phyloP scores from a whole-genome alignment of 1,139 yeast species.

The Yamadazyma mexicana region DNA sequence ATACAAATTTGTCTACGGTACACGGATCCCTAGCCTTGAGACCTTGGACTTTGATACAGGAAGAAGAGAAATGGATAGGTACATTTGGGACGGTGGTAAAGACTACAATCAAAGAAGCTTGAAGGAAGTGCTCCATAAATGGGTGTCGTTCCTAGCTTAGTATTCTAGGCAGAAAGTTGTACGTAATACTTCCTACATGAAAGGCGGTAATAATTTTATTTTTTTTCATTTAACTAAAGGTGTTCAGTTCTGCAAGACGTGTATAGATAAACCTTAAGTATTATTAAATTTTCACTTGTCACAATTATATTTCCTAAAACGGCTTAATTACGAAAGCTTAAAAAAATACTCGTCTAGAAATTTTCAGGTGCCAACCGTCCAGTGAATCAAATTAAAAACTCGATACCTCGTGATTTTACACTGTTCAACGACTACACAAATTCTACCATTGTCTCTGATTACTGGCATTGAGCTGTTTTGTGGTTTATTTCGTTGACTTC shows the following conservation, averaged over 20 bases:
- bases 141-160: slow-evolving; percentile 38
- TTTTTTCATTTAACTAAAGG: neutral
- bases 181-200: too few species aligned
- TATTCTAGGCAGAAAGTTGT: too few species aligned
- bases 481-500: too few species aligned
- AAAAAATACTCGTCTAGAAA: slow-evolving; percentile 1
- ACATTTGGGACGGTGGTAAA: slow-evolving; percentile 67
- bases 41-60: slow-evolving; percentile 78
- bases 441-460: too few species aligned
- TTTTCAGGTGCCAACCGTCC: neutral
- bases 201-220: neutral
- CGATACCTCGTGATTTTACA: neutral
- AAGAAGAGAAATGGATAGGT: slow-evolving; percentile 69
- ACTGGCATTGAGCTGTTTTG: too few species aligned
- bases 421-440: too few species aligned
- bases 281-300: neutral
- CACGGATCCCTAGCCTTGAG: slow-evolving; percentile 60
- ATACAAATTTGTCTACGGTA: slow-evolving; percentile 56
- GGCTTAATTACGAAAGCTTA: slow-evolving; percentile 9
- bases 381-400: neutral
- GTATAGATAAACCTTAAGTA: too few species aligned
- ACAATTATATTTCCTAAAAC: slow-evolving; percentile 16
- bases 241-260: neutral
- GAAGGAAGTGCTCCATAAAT: slow-evolving; percentile 37
- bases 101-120: slow-evolving; percentile 38